phyloP scores from a whole-genome alignment of 805 yeast genomes.

The Sporopachydermia lactativora region DNA sequence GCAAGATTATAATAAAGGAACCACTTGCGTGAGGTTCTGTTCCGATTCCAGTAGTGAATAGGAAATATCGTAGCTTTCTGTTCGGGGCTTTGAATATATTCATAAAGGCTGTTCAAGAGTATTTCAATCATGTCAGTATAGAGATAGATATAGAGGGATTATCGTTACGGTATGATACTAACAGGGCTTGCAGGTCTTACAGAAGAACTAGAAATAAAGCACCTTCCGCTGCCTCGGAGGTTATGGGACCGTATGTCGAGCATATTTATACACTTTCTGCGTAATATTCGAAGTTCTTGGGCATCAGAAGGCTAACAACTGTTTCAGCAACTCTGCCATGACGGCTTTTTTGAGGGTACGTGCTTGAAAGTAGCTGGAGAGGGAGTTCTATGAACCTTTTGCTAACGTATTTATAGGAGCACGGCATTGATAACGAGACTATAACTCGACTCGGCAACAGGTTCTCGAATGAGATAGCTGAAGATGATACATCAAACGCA shows the following conservation, averaged over 20 bases:
- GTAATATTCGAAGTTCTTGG: not conserved
- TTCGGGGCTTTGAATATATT: no score
- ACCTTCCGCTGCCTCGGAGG: not conserved
- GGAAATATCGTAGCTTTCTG: no score
- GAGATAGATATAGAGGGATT: no score
- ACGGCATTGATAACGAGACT: slow-evolving; percentile 1
- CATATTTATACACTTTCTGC: not conserved
- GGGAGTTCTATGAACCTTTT: no score
- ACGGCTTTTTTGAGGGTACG: slow-evolving; percentile 1
- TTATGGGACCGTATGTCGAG: not conserved
- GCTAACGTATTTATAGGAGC: not conserved
- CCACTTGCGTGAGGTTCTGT: no score
- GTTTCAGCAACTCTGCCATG: slow-evolving; percentile 1
- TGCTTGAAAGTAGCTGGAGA: no score
- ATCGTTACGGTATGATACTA: no score
- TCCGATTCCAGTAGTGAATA: no score
- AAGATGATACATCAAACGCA: not conserved
- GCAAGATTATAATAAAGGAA: no score
- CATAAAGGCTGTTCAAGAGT: no score
- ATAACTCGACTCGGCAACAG: not conserved
- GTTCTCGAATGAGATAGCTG: not conserved
- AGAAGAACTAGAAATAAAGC: not conserved
- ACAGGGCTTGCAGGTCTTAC: not conserved
- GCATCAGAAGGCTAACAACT: no score
- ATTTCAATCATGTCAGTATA: no score